phyloP scores from a whole-genome alignment of 441 rosid species.

The Populus trichocarpa region DNA sequence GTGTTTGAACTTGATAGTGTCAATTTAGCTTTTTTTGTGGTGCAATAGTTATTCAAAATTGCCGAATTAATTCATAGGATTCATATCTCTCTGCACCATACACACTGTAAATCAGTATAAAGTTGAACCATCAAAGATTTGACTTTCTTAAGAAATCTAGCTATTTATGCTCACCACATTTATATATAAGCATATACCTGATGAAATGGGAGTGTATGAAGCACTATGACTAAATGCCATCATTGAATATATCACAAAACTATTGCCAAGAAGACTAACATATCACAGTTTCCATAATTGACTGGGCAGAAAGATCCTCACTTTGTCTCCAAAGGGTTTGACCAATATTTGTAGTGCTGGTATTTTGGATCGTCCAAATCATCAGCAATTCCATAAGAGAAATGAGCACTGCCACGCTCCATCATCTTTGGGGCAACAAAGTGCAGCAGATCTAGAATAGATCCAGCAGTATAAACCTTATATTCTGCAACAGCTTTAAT shows the following conservation, averaged over 20 bases:
- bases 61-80: not conserved
- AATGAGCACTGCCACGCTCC: constrained; percentile 86
- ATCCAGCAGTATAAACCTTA: constrained; percentile 69
- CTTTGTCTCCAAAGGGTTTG: constrained; percentile 93
- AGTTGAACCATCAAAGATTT: not conserved
- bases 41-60: not conserved
- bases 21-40: not conserved
- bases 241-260: not conserved
- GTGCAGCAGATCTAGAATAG: constrained; percentile 58
- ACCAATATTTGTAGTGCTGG: constrained; percentile 80
- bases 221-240: not conserved
- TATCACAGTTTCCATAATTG: not conserved
- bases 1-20: not conserved
- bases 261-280: not conserved
- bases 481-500: constrained; percentile 77
- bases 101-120: not conserved
- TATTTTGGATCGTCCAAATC: constrained; percentile 87
- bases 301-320: constrained; percentile 32
- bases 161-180: not conserved
- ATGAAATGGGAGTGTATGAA: not conserved
- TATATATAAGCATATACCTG: not conserved
- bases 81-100: not conserved
- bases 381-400: constrained; percentile 93
- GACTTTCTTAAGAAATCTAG: not conserved
- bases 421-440: constrained; percentile 96